These are phyloP conservation scores for Sequoia sempervirens DNA, from an alignment of 75 land plant genomes.

Conservation along the genomic window DNA sequence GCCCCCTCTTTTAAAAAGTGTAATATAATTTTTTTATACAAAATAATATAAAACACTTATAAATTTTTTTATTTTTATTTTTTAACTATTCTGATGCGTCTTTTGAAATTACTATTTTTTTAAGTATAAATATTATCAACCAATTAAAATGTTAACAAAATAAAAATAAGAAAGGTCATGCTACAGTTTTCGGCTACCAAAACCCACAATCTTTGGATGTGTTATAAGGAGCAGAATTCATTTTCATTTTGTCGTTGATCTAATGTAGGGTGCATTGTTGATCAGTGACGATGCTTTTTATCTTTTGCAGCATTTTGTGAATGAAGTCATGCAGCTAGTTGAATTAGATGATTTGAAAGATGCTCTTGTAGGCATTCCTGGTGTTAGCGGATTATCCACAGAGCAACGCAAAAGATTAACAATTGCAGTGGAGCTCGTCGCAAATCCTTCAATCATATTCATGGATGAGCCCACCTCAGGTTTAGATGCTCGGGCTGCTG, in stretches of 20 bases:
- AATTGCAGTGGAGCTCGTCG: conserved; percentile 16
- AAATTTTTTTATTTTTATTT: too few species aligned
- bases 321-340: conserved; percentile 17
- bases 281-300: conserved; percentile 6
- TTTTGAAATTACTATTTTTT: too few species aligned
- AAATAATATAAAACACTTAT: too few species aligned
- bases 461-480: conserved; percentile 28
- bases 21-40: too few species aligned
- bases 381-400: conserved; percentile 25
- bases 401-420: conserved; percentile 27
- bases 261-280: conserved; percentile 17
- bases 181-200: not conserved
- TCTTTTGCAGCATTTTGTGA: conserved; percentile 15
- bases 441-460: conserved; percentile 21
- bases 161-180: too few species aligned
- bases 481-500: conserved; percentile 26
- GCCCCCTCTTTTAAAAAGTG: too few species aligned
- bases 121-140: too few species aligned
- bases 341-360: conserved; percentile 20
- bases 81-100: too few species aligned
- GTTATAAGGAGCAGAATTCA: conserved; percentile 9
- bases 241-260: conserved; percentile 23
- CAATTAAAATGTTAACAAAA: too few species aligned
- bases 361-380: conserved; percentile 26
- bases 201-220: not conserved